Base-by-base conservation (phyloP, 2,329 filamentous ascomycete genomes). In the Penicillium sp. region DNA sequence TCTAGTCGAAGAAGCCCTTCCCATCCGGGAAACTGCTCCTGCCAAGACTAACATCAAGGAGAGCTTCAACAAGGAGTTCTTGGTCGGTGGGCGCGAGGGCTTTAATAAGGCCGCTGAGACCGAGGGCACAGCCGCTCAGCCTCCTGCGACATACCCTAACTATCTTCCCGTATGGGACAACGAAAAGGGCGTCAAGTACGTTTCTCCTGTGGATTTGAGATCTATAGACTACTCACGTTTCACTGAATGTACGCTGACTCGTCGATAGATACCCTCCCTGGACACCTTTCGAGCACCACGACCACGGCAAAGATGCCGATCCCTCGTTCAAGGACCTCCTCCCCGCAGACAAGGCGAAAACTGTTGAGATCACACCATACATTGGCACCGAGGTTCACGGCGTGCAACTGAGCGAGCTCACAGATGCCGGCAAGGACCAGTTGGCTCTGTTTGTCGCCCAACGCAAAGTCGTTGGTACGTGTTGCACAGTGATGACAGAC, bases 221-320 rank as follows among this genome's bases (percentile, higher is more conserved):
- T n/a, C n/a, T n/a, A n/a, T n/a, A n/a, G n/a, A n/a, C n/a, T n/a
- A n/a, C n/a, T n/a, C n/a, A n/a, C n/a, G n/a, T n/a, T n/a, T n/a
- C n/a, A n/a, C n/a, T n/a, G n/a, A n/a, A 30, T 18, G 18, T 47
- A n/a, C 18, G 18, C 42, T 53, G 11, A 48, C 23, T 24, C 20
- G n/a, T 30, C 18, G n/a, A 47, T 53, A 85, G 71, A 79, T 79
- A 73, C 64, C 79, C 83, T 56, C 86, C 88, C 6, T 79, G 90
- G 7, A 75, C 86, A 60, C 83, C 81, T 0, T 92, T 91, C 64
- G 80, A 87, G 67, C 87, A 91, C 68, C 82, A 83, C 61, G 89
- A 93, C 56, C 88, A 88, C 64, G 89, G 89, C 63, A 86, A 86
- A 64, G 86, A 91, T 63, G 89, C 89, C 47, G 87, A 92, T 66